These are phyloP conservation scores for Aspergillus ochraceoroseus DNA, from an alignment of 2,329 filamentous ascomycete genomes.

Conservation along the genomic window DNA sequence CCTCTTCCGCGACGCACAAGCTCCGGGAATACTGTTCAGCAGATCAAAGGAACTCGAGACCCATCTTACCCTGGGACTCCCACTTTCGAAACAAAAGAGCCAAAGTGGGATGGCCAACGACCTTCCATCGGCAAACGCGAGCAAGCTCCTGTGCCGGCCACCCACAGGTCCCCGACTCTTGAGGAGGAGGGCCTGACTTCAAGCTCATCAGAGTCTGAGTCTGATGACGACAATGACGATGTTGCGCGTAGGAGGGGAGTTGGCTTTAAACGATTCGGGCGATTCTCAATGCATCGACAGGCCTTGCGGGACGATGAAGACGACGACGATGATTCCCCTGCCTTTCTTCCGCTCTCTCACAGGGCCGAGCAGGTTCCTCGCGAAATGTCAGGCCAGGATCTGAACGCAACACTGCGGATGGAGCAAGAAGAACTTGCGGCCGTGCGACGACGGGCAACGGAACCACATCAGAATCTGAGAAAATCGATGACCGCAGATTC, in stretches of 20 bases:
- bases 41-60: constrained; percentile 24
- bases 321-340: constrained; percentile 45
- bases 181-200: constrained; percentile 34
- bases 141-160: constrained; percentile 20
- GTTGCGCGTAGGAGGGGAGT: constrained; percentile 22
- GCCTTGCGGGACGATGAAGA: constrained; percentile 37
- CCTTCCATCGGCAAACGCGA: constrained; percentile 27
- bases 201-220: constrained; percentile 31
- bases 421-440: constrained; percentile 28
- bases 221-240: constrained; percentile 29
- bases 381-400: constrained; percentile 31
- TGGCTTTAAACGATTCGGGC: constrained; percentile 38
- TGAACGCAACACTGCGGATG: constrained; percentile 42
- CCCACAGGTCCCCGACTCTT: constrained; percentile 30
- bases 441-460: constrained; percentile 27
- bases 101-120: constrained; percentile 23
- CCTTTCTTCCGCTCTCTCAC: constrained; percentile 43
- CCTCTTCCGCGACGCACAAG: constrained; percentile 27
- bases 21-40: constrained; percentile 31
- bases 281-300: constrained; percentile 36
- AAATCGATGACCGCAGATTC: constrained; percentile 26
- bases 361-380: constrained; percentile 18
- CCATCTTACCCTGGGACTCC: constrained; percentile 26
- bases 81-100: constrained; percentile 25
- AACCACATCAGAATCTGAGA: constrained; percentile 22